phyloP scores from a whole-genome alignment of 2,329 filamentous ascomycete genomes.

The Torrubiellomyces zombiae region DNA sequence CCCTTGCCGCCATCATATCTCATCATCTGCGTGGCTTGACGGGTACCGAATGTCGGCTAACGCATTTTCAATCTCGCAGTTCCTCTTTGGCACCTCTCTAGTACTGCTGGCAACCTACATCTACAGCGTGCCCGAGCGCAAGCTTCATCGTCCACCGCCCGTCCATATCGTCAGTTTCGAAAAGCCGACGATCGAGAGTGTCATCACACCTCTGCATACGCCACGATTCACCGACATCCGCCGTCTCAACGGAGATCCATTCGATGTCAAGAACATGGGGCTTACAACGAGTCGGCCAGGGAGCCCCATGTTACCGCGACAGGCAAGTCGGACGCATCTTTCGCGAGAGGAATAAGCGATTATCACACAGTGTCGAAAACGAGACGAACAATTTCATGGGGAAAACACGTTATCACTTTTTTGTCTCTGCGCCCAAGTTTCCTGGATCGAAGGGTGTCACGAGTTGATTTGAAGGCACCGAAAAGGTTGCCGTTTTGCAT shows the following conservation, averaged over 20 bases:
- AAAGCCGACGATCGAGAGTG: constrained; percentile 46
- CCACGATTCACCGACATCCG: constrained; percentile 16
- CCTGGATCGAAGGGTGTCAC: too few relatives aligned
- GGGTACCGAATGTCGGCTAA: too few relatives aligned
- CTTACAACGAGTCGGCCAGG: constrained; percentile 29
- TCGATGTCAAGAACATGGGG: constrained; percentile 21
- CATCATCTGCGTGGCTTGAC: too few relatives aligned
- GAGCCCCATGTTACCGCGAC: constrained; percentile 25
- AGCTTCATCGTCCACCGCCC: constrained; percentile 38
- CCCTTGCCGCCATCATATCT: too few relatives aligned
- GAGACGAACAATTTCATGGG: too few relatives aligned
- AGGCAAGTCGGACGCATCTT: constrained; percentile 21
- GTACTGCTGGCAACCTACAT: constrained; percentile 75
- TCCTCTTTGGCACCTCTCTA: constrained; percentile 60
- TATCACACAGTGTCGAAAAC: too few relatives aligned
- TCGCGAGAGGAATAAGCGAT: constrained; percentile 18
- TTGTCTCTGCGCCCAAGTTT: too few relatives aligned
- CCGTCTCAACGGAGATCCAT: constrained; percentile 21
- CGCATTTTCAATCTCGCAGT: constrained; percentile 33
- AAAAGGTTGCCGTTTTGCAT: too few relatives aligned
- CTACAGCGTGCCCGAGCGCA: constrained; percentile 53
- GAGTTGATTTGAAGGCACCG: too few relatives aligned
- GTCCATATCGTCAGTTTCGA: constrained; percentile 60
- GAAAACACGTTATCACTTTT: too few relatives aligned
- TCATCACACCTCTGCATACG: constrained; percentile 19